A percentile compares a stretch with the other conserved stretches of the same genome.
Evolutionary conservation across 2,329 filamentous ascomycete genomes (phyloP).

Genomic region (Lomentospora prolificans): DNA sequence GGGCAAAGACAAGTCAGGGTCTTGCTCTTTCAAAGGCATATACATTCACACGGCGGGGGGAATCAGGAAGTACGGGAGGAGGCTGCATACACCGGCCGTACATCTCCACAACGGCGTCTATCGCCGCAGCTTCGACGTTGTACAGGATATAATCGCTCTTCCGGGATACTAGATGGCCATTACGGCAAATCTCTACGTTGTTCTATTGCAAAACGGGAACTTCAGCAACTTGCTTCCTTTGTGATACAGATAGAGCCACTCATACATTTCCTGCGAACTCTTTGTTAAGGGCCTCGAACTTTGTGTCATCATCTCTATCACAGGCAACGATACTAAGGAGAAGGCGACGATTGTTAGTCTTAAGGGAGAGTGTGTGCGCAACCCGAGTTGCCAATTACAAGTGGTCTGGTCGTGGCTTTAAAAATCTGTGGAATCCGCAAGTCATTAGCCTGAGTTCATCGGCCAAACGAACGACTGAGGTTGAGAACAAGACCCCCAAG

Average conservation of each 20-base stretch:
- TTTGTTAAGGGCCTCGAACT: conserved; percentile 67
- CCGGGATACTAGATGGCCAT: conserved; percentile 92
- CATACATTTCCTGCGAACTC: conserved; percentile 84
- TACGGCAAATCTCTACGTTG: conserved; percentile 78
- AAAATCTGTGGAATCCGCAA: not conserved
- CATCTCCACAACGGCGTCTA: conserved; percentile 75
- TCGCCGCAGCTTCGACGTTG: conserved; percentile 88
- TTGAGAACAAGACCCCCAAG: not conserved
- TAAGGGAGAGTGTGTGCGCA: not conserved
- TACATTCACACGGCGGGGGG: not conserved
- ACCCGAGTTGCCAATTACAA: too few species aligned
- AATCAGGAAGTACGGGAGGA: conserved; percentile 5
- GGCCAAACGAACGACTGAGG: not conserved
- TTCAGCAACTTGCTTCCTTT: conserved; percentile 35
- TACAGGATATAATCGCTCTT: conserved; percentile 98
- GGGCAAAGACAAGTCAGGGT: conserved; percentile 8
- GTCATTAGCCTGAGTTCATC: not conserved
- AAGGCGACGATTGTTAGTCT: not conserved
- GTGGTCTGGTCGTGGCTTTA: too few species aligned
- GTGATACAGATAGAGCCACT: conserved; percentile 20
- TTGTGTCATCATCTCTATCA: conserved; percentile 65
- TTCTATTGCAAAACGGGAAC: conserved; percentile 40
- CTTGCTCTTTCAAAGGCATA: not conserved
- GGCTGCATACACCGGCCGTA: conserved; percentile 74
- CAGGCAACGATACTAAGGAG: conserved; percentile 77